Evolutionary conservation across 331 rosid species (phyloP).

Genomic region (Ulmus americana): DNA sequence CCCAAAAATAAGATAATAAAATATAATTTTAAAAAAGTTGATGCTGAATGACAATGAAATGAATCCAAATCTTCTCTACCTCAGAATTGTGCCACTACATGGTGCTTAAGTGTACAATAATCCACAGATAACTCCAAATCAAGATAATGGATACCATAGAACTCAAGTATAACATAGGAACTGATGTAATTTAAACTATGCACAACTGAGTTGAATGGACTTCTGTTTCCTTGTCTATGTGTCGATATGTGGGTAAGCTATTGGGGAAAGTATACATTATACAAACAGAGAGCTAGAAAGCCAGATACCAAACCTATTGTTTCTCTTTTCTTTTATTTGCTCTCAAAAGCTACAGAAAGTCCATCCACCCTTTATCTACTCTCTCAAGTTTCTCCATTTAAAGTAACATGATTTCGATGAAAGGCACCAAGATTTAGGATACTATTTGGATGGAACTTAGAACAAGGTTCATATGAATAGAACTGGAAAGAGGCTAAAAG

Average conservation of each 20-base stretch:
- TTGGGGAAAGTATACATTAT: no score
- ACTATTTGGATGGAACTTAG: not conserved
- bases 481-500: no score
- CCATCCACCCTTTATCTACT: not conserved
- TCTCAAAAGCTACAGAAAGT: not conserved
- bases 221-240: not conserved
- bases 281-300: not conserved
- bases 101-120: not conserved
- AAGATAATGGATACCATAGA: not conserved
- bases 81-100: not conserved
- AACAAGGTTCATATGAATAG: no score
- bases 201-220: not conserved
- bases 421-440: not conserved
- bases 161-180: not conserved
- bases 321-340: not conserved
- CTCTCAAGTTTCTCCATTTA: not conserved
- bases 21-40: not conserved
- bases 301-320: not conserved
- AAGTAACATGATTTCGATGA: not conserved
- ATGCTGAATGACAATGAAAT: not conserved
- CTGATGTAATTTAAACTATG: not conserved
- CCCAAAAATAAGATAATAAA: not conserved
- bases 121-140: not conserved
- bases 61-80: not conserved
- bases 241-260: not conserved